Conservation (phyloP, 2,329 filamentous ascomycete species). For the Neofusicoccum kwambonambiense region DNA sequence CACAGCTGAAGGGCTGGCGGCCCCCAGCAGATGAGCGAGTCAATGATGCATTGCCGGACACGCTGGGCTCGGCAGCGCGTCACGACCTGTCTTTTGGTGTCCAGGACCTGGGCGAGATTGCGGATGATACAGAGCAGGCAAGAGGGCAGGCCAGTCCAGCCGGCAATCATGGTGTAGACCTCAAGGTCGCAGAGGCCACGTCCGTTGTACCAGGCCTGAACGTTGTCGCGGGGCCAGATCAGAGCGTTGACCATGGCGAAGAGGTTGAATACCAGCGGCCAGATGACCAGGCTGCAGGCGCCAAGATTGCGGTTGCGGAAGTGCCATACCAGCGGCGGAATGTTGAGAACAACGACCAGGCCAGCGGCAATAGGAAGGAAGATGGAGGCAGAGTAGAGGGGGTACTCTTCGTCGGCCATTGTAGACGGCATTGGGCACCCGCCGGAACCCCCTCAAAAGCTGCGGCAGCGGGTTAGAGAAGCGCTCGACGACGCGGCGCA, state of each 20-base stretch:
- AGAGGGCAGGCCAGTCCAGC: slow-evolving; percentile 53
- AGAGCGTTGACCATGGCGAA: slow-evolving; percentile 61
- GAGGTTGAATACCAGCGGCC: slow-evolving; percentile 57
- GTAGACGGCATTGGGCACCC: background rate
- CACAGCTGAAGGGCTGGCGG: slow-evolving; percentile 56
- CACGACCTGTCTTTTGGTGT: slow-evolving; percentile 56
- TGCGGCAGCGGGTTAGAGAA: background rate
- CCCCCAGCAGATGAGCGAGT: slow-evolving; percentile 56
- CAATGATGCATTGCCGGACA: slow-evolving; percentile 48
- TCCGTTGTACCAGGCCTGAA: slow-evolving; percentile 57
- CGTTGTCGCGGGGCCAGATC: slow-evolving; percentile 62
- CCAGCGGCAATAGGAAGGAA: slow-evolving; percentile 51
- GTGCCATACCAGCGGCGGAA: slow-evolving; percentile 61
- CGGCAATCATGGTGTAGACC: slow-evolving; percentile 56
- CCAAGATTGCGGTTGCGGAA: slow-evolving; percentile 60
- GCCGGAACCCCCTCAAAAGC: background rate
- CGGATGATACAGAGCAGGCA: slow-evolving; percentile 59
- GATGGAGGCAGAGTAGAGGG: slow-evolving; percentile 36
- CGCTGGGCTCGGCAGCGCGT: slow-evolving; percentile 50
- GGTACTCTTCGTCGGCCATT: slow-evolving; percentile 18
- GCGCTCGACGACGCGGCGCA: background rate
- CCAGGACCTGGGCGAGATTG: slow-evolving; percentile 59
- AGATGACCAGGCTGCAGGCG: slow-evolving; percentile 56
- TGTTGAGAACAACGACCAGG: slow-evolving; percentile 52
- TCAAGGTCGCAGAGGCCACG: slow-evolving; percentile 64